A percentile compares a stretch with the other conserved stretches of the same genome.
phyloP scores from a whole-genome alignment of 306 rosid species.

The Dalbergia oliveri region DNA sequence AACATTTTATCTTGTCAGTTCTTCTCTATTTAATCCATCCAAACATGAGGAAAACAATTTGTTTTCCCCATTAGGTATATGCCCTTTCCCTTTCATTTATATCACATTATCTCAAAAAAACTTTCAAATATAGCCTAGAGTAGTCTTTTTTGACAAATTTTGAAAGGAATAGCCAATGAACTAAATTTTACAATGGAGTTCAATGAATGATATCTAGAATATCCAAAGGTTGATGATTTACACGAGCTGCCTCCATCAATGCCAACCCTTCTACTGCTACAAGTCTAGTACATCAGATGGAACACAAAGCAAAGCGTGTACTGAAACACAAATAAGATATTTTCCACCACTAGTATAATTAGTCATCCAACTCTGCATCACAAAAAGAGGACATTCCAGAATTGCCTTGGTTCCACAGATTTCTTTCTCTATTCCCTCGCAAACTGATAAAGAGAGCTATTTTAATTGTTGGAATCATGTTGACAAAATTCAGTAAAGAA shows the following conservation, averaged over 20 bases:
- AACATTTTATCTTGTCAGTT: conserved; percentile 14
- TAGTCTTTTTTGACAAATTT: background rate
- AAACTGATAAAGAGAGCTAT: conserved; percentile 26
- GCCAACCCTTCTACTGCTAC: conserved; percentile 31
- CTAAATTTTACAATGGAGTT: conserved; percentile 40
- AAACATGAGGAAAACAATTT: conserved; percentile 34
- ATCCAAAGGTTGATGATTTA: conserved; percentile 29
- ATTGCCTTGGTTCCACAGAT: background rate
- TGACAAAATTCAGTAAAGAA: conserved; percentile 7
- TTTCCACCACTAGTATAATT: conserved; percentile 29
- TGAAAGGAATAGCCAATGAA: conserved; percentile 23
- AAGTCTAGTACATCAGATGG: conserved; percentile 16
- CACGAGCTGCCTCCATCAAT: conserved; percentile 36
- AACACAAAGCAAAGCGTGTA: background rate
- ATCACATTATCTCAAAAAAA: conserved; percentile 14
- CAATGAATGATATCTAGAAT: background rate
- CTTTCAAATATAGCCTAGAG: conserved; percentile 32
- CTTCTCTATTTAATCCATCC: background rate
- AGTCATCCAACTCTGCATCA: conserved; percentile 3
- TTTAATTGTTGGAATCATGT: conserved; percentile 1
- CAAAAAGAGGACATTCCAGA: background rate
- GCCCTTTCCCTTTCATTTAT: conserved; percentile 17
- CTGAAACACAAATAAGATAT: background rate
- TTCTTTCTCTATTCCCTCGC: conserved; percentile 14
- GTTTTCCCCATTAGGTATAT: conserved; percentile 6